Conservation (phyloP, 2,329 filamentous ascomycete genomes). For the Cadophora gregata region DNA sequence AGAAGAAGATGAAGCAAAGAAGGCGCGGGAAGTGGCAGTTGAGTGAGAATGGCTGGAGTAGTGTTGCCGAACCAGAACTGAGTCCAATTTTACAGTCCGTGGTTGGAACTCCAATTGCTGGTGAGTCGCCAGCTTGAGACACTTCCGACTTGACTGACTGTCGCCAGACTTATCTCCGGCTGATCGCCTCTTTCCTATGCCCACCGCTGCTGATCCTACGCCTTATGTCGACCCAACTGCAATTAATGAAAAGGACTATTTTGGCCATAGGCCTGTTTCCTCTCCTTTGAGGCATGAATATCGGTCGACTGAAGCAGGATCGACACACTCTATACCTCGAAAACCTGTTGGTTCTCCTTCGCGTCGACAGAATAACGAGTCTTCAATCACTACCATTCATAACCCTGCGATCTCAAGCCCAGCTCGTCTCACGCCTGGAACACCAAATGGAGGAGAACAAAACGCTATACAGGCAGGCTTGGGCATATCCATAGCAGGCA, state of each 20-base stretch:
- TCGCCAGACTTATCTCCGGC: constrained; percentile 25
- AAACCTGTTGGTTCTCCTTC: constrained; percentile 28
- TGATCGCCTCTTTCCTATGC: constrained; percentile 35
- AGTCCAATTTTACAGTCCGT: constrained; percentile 34
- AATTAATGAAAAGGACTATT: constrained; percentile 28
- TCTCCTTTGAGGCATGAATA: constrained; percentile 25
- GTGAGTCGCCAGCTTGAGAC: constrained; percentile 18
- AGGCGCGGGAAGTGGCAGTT: constrained; percentile 50
- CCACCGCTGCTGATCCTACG: constrained; percentile 24
- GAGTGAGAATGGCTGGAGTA: constrained; percentile 38
- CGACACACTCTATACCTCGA: constrained; percentile 19
- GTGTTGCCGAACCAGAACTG: constrained; percentile 52
- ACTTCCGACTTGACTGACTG: neutral
- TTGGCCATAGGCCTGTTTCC: constrained; percentile 24
- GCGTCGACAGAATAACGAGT: constrained; percentile 33
- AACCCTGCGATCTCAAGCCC: constrained; percentile 7
- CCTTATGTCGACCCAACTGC: constrained; percentile 20
- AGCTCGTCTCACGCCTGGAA: neutral
- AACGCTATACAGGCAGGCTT: neutral
- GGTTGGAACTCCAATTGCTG: constrained; percentile 25
- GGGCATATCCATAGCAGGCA: constrained; percentile 1
- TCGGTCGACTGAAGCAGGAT: constrained; percentile 8
- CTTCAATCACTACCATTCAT: constrained; percentile 49
- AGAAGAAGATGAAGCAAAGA: constrained; percentile 50
- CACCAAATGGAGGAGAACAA: neutral